Conservation (phyloP, 73 alveolate species). For the Paramecium primaurelia region DNA sequence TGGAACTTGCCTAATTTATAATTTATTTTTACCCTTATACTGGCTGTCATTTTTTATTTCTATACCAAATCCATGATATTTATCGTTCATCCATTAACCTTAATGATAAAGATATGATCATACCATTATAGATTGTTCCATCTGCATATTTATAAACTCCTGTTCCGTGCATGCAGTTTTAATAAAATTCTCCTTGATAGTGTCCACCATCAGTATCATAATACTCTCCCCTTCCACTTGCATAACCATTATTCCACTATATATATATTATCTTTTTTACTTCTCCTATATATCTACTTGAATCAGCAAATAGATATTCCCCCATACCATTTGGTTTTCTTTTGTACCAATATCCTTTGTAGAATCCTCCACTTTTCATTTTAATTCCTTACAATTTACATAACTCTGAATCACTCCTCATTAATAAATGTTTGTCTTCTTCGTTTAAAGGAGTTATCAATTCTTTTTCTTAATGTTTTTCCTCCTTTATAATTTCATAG, state of each 20-base stretch:
- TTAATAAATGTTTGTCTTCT: neutral
- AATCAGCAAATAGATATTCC: neutral
- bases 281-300: neutral
- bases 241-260: conserved; percentile 21
- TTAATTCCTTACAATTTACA: neutral
- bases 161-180: neutral
- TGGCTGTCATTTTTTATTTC: neutral
- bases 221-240: neutral
- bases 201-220: neutral
- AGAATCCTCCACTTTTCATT: conserved; percentile 6
- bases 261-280: neutral
- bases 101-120: neutral
- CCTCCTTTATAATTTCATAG: neutral
- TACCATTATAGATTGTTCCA: conserved; percentile 14
- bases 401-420: neutral
- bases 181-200: neutral
- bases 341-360: conserved; percentile 3
- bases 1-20: neutral
- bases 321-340: conserved; percentile 9
- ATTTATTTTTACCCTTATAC: neutral
- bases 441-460: neutral
- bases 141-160: neutral
- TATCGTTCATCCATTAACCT: neutral
- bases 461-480: neutral
- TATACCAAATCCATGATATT: conserved; percentile 7